Conservation (phyloP, 129 eudicot species). For the Helianthus tuberosus region DNA sequence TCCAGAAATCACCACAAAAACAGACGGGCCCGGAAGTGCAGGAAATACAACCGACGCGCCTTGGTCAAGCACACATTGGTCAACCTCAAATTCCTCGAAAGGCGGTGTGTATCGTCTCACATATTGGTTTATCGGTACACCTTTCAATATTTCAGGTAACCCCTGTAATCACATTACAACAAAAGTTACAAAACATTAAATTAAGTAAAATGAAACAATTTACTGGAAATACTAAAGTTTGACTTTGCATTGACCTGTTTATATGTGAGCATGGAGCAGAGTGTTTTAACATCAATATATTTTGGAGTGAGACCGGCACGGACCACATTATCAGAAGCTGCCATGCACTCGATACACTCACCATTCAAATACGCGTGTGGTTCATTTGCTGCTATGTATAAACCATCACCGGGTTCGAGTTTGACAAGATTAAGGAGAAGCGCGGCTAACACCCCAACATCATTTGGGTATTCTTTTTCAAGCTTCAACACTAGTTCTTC, state of each 20-base stretch:
- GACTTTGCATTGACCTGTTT: constrained; percentile 55
- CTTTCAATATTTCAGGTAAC: constrained; percentile 65
- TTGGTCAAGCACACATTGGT: constrained; percentile 49
- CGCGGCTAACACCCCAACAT: constrained; percentile 82
- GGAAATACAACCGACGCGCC: constrained; percentile 56
- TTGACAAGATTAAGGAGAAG: constrained; percentile 72
- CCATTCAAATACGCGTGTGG: constrained; percentile 88
- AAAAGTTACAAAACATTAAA: background rate
- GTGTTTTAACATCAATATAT: constrained; percentile 68
- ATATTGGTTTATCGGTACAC: constrained; percentile 46
- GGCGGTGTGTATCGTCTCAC: constrained; percentile 74
- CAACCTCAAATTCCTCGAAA: constrained; percentile 92
- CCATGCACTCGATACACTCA: constrained; percentile 96
- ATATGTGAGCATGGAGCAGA: constrained; percentile 94
- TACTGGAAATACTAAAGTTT: background rate
- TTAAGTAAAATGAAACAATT: background rate
- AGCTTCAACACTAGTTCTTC: constrained; percentile 71
- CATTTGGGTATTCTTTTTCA: constrained; percentile 76
- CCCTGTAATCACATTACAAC: constrained; percentile 43
- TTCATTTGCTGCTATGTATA: constrained; percentile 85
- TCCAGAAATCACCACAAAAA: constrained; percentile 62
- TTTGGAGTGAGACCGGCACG: constrained; percentile 99
- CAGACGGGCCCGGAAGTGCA: constrained; percentile 66
- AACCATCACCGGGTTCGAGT: constrained; percentile 81
- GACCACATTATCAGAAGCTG: constrained; percentile 93